Evolutionary conservation across 305 asterid species (phyloP).

Genomic region (Fraxinus albicans): DNA sequence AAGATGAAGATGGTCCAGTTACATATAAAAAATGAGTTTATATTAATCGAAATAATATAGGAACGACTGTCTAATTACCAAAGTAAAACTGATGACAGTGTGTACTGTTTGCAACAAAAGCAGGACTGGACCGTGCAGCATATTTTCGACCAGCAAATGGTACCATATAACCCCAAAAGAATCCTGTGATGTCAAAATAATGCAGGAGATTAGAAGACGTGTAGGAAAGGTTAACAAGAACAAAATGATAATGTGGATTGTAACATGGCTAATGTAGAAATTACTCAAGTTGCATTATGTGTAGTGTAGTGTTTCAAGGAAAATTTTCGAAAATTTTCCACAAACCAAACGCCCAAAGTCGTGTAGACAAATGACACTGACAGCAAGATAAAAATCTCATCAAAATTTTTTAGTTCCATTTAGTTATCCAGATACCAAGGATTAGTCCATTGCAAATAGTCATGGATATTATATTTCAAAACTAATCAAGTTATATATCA

Average conservation of each 20-base stretch:
- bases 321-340: neutral
- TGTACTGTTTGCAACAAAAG: slow-evolving; percentile 65
- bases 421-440: neutral
- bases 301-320: neutral
- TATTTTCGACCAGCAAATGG: slow-evolving; percentile 87
- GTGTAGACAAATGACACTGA: neutral
- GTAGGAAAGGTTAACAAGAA: neutral
- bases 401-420: neutral
- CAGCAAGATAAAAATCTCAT: neutral
- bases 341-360: neutral
- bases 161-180: slow-evolving; percentile 87
- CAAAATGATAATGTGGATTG: neutral
- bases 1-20: neutral
- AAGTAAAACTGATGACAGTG: slow-evolving; percentile 82
- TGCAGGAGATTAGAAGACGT: neutral
- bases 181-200: slow-evolving; percentile 39
- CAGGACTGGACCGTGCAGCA: slow-evolving; percentile 79
- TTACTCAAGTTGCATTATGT: neutral
- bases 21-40: neutral
- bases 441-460: neutral
- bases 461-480: neutral
- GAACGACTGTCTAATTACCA: slow-evolving; percentile 47
- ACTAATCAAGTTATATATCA: neutral
- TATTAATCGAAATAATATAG: neutral
- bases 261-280: neutral